Evolutionary conservation across 345 rosid genomes (phyloP).

Genomic region (Mallotus nudiflorus): DNA sequence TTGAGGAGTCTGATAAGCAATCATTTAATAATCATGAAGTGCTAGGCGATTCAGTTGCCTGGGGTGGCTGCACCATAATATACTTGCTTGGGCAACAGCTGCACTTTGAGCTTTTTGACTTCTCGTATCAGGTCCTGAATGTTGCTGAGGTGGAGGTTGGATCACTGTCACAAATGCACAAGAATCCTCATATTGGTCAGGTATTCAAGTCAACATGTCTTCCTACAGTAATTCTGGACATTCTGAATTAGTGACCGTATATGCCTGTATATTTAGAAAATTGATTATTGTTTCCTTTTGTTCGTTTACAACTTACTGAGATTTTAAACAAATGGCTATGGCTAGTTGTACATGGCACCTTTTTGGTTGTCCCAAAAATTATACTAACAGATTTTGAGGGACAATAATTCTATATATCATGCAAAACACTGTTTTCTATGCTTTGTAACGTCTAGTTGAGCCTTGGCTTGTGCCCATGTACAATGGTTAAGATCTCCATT

Average conservation of each 20-base stretch:
- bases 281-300: too few relatives aligned
- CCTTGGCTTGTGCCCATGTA: too few relatives aligned
- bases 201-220: conserved; percentile 33
- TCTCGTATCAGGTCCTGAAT: conserved; percentile 93
- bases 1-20: conserved; percentile 64
- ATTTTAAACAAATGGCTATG: too few relatives aligned
- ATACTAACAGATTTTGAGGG: too few relatives aligned
- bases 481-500: too few relatives aligned
- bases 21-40: conserved; percentile 54
- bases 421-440: too few relatives aligned
- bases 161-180: conserved; percentile 52
- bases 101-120: conserved; percentile 96
- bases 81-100: conserved; percentile 97
- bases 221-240: background rate
- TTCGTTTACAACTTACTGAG: too few relatives aligned
- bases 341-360: too few relatives aligned
- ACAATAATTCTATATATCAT: too few relatives aligned
- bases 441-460: too few relatives aligned
- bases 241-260: background rate
- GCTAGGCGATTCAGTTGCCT: conserved; percentile 89
- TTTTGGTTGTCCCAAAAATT: too few relatives aligned
- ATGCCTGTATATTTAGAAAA: too few relatives aligned
- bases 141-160: conserved; percentile 90
- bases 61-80: conserved; percentile 98
- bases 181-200: conserved; percentile 60